A percentile compares a stretch with the other conserved stretches of the same genome.
Conservation (phyloP, 768 basidiomycete species). For the Mycena crocata region DNA sequence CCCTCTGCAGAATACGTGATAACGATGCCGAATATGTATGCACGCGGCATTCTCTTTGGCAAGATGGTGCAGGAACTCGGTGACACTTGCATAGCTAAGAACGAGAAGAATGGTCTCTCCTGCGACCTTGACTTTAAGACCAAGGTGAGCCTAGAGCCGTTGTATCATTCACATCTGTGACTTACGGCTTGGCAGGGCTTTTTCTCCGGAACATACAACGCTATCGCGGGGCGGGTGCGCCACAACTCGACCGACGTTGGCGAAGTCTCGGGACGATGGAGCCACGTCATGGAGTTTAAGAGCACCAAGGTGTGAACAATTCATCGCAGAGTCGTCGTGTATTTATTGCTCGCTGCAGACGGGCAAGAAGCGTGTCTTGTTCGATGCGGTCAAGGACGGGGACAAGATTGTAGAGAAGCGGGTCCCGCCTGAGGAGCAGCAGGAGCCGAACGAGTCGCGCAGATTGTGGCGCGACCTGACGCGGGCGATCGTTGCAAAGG, state of each 20-base stretch:
- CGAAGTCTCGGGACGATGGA: slow-evolving; percentile 93
- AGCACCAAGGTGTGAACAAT: slow-evolving; percentile 63
- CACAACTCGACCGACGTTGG: slow-evolving; percentile 75
- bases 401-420: slow-evolving; percentile 81
- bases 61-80: slow-evolving; percentile 98
- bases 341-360: slow-evolving; percentile 53
- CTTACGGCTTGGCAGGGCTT: slow-evolving; percentile 73
- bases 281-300: slow-evolving; percentile 88
- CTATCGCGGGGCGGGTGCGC: slow-evolving; percentile 84
- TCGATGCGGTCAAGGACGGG: slow-evolving; percentile 85
- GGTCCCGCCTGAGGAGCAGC: slow-evolving; percentile 87
- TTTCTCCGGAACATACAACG: slow-evolving; percentile 97
- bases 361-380: slow-evolving; percentile 79
- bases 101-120: slow-evolving; percentile 76
- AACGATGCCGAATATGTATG: slow-evolving; percentile 99
- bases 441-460: slow-evolving; percentile 92
- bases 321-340: background rate
- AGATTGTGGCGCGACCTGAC: slow-evolving; percentile 91
- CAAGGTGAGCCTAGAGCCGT: slow-evolving; percentile 65
- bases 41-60: slow-evolving; percentile 86
- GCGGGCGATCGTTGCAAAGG: slow-evolving; percentile 83
- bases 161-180: background rate
- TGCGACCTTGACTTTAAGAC: slow-evolving; percentile 98
- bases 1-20: slow-evolving; percentile 76
- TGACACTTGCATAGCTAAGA: slow-evolving; percentile 87